Base-by-base conservation (phyloP, 306 rosid genomes). In the Rubus parviflorus region DNA sequence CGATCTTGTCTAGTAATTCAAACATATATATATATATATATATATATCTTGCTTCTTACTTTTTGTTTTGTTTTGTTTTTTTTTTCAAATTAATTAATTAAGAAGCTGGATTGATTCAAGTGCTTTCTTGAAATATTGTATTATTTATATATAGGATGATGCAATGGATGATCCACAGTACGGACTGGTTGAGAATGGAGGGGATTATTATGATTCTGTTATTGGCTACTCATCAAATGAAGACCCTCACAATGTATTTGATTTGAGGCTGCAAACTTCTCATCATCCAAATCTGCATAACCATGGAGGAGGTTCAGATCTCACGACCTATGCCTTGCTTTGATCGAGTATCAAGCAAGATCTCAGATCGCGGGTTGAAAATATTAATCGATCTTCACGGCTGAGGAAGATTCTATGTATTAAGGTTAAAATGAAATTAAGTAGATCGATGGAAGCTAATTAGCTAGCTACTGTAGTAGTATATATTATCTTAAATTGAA, bases 321-420 rank as follows among this genome's bases (percentile, higher is more conserved):
- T 87, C 48, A 86, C 91, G 4, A 86, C 93, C 75, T 87, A 88
- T 75, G 86, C 91, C 30, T 83, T 94, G 73, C 93, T 91, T 42
- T 72, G 65, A 72, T 63, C n/a, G 82, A 83, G 80, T 87, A 81
- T 83, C n/a, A 42, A 23, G 40, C 40, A 23, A 23, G 41, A 8
- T 25, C 35, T 30, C 35, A 30, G 66, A 25, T 60, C 40, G 13
- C 65, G 11, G 65, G 38, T 23, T 7, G 17, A 25, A 17, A 56
- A 8, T 9, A 20, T 20, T 8, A 20, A n/a, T n/a, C 2, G 1
- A 54, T 54, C 61, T 54, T 58, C 16, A 13, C 17, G 7, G 65
- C 25, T 15, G 1, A 60, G 23, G 41, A 60, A 22, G 63, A 22
- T 58, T 23, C 64, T 54, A 7, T n/a, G 61, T 54, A 54, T n/a